Evolutionary conservation across 2,329 filamentous ascomycete genomes (phyloP), one percentile per base, ranked within the genome.

Genomic region (Nakataea oryzae): DNA sequence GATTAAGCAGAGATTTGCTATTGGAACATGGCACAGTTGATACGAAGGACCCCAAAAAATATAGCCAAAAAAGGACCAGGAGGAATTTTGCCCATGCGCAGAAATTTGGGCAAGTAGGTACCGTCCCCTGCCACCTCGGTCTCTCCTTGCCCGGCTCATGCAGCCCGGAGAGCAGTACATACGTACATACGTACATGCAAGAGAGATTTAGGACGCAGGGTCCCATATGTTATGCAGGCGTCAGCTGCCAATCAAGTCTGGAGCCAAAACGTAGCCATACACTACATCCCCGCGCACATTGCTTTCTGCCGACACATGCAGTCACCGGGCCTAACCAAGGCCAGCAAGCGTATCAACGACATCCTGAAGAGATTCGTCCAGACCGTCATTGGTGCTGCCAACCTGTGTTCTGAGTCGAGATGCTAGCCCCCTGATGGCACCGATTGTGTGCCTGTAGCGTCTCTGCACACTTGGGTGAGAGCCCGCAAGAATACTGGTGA

Each of bases 401-500:
- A 74, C 63, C n/a, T 69, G 69, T 24, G 60, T 63, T 54, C 69
- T 71, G 65, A 85, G 63, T 66, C 77, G 77, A 32, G 66, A 68
- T 4, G 77, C 78, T 60, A 85, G 74, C 3, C 81, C 80, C 11
- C 74, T 66, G 14, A 87, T 72, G 8, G 82, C 81, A 58, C 71
- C 69, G 21, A 77, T 76, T n/a, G 81, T 82, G 64, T 82, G 78
- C 2, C 71, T 68, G 65, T 84, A 84, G 24, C 83, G 75, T 66
- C 72, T 78, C 62, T 74, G 73, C 73, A 83, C 74, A 0, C 79
- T 80, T 0, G 70, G 66, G 7, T 73, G 77, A 26, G 81, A 76
- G 30, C 76, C 75, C 1, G 68, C 73, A 30, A 87, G 69, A n/a
- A 87, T 68, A 3, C 78, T 75, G 14, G 80, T 77, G 27, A 79